phyloP scores from a whole-genome alignment of 257 asterid genomes.

The Salvia splendens region DNA sequence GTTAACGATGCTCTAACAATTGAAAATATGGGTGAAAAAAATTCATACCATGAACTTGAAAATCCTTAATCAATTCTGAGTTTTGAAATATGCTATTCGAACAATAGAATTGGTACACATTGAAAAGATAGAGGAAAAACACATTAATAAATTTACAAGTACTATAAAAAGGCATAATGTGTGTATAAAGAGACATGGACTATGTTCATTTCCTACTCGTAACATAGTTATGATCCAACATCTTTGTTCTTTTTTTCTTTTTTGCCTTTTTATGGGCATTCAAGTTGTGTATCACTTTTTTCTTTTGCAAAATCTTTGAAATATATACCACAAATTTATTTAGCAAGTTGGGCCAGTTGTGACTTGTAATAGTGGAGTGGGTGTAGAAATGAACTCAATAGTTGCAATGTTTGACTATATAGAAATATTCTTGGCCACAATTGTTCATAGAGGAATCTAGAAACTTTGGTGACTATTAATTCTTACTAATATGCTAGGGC shows the following conservation, averaged over 20 bases:
- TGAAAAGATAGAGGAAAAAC: too few relatives aligned
- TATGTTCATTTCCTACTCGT: not conserved
- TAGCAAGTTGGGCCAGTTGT: conserved; percentile 3
- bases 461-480: too few relatives aligned
- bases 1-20: too few relatives aligned
- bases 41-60: too few relatives aligned
- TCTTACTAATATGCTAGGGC: too few relatives aligned
- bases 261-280: not conserved
- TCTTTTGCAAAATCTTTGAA: not conserved
- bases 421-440: not conserved
- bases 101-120: too few relatives aligned
- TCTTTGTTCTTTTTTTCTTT: not conserved
- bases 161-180: too few relatives aligned
- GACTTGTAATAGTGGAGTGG: not conserved
- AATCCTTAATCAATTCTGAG: too few relatives aligned
- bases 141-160: too few relatives aligned
- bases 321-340: conserved; percentile 10
- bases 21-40: too few relatives aligned
- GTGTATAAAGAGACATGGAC: not conserved
- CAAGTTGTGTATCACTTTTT: not conserved
- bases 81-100: too few relatives aligned
- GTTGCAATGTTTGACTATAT: not conserved
- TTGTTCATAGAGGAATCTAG: too few relatives aligned
- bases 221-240: not conserved
- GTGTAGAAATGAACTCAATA: not conserved